A percentile compares a stretch with the other conserved stretches of the same genome.
phyloP scores from a whole-genome alignment of 805 yeast genomes.

The Metschnikowia henanensis region DNA sequence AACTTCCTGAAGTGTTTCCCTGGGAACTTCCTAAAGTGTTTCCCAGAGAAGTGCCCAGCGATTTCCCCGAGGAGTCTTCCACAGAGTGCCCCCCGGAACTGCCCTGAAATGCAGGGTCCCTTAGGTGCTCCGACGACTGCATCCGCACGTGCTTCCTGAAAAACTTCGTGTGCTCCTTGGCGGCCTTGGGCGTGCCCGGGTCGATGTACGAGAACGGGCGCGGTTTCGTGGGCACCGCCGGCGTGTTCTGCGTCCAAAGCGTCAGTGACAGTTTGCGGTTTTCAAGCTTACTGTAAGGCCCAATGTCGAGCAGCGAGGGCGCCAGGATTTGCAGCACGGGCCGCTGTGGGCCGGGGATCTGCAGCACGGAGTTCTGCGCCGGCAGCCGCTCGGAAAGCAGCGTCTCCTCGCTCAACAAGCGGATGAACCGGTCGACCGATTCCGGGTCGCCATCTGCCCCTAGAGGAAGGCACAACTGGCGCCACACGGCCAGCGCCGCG shows the following conservation, averaged over 20 bases:
- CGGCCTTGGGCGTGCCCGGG: conserved; percentile 23
- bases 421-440: conserved; percentile 58
- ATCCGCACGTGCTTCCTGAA: conserved; percentile 66
- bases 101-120: no score
- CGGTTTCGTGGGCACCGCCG: conserved; percentile 26
- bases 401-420: conserved; percentile 34
- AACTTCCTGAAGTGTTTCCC: no score
- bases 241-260: conserved; percentile 23
- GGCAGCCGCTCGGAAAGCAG: no score
- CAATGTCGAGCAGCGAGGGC: not conserved
- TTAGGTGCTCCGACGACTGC: conserved; percentile 21
- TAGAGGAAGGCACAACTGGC: conserved; percentile 36
- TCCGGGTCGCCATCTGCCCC: conserved; percentile 45
- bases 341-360: no score
- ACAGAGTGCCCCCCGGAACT: no score
- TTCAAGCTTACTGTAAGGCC: conserved; percentile 23
- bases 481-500: conserved; percentile 45
- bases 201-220: conserved; percentile 42
- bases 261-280: conserved; percentile 35
- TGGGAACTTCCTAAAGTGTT: no score
- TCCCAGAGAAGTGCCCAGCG: no score
- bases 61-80: no score
- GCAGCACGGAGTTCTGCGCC: no score
- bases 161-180: conserved; percentile 40
- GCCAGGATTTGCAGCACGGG: no score